These are phyloP conservation scores for Posidonia oceanica DNA, from an alignment of 116 monocot species.

Conservation along the genomic window DNA sequence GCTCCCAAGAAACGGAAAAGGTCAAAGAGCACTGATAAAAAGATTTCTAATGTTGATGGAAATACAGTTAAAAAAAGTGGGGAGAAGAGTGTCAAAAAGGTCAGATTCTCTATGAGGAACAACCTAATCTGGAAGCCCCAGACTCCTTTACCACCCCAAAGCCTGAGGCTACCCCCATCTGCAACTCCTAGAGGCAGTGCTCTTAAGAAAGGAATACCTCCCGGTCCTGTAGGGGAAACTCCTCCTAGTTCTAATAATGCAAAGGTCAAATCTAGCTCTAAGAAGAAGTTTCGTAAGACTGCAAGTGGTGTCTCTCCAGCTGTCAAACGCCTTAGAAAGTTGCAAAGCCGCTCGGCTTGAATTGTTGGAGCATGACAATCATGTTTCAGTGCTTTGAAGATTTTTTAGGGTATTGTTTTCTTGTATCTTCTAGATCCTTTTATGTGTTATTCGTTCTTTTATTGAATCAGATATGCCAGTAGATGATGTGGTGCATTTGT, in stretches of 20 bases:
- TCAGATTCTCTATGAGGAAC: conserved; percentile 82
- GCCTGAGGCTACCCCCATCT: conserved; percentile 82
- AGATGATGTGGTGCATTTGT: no score
- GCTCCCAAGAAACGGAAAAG: conserved; percentile 53
- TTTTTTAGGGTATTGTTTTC: no score
- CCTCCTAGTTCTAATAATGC: conserved; percentile 33
- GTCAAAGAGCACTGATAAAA: conserved; percentile 23
- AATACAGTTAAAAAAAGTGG: conserved; percentile 24
- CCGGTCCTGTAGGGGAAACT: conserved; percentile 67
- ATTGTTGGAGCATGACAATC: no score
- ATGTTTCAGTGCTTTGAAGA: no score
- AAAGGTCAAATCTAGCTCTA: conserved; percentile 42
- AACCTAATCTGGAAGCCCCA: conserved; percentile 93
- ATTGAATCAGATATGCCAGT: no score
- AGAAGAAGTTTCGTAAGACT: conserved; percentile 49
- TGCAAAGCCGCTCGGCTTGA: conserved; percentile 11
- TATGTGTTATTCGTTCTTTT: no score
- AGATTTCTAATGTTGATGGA: conserved; percentile 2
- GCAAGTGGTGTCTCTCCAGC: conserved; percentile 36
- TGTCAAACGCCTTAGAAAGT: conserved; percentile 30
- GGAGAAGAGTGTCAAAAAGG: conserved; percentile 62
- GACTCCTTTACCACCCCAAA: conserved; percentile 80
- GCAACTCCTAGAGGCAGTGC: conserved; percentile 88
- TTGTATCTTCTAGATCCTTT: no score
- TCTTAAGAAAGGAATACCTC: conserved; percentile 76